These are phyloP conservation scores for Erigeron philadelphicus DNA, from an alignment of 140 eudicot genomes.

Conservation along the genomic window DNA sequence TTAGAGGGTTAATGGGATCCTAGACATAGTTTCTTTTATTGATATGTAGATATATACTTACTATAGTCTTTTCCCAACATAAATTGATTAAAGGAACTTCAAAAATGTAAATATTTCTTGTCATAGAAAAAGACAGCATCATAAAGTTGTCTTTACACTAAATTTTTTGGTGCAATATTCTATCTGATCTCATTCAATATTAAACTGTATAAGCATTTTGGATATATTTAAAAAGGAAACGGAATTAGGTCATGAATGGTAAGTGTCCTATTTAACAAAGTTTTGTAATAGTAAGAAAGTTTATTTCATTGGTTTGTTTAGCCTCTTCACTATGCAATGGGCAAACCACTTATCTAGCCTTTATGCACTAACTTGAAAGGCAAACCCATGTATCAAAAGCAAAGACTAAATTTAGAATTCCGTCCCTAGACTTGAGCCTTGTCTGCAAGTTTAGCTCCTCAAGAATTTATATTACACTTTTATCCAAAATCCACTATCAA, in stretches of 20 bases:
- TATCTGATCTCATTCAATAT: slow-evolving; percentile 30
- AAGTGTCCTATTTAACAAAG: slow-evolving; percentile 25
- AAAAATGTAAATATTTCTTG: slow-evolving; percentile 17
- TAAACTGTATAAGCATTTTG: slow-evolving; percentile 1
- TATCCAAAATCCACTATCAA: neutral
- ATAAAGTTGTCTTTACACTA: slow-evolving; percentile 32
- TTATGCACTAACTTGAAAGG: slow-evolving; percentile 49
- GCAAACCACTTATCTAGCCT: slow-evolving; percentile 49
- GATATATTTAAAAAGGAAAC: slow-evolving; percentile 3
- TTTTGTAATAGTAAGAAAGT: slow-evolving; percentile 2
- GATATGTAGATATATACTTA: neutral
- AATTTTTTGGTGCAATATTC: slow-evolving; percentile 27
- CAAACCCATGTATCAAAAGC: slow-evolving; percentile 46
- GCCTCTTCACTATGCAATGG: slow-evolving; percentile 39
- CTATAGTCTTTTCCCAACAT: slow-evolving; percentile 15
- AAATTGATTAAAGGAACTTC: slow-evolving; percentile 16
- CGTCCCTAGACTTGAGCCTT: neutral
- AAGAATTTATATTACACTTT: slow-evolving; percentile 8
- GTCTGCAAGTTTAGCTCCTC: slow-evolving; percentile 5
- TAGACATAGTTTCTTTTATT: slow-evolving; percentile 3
- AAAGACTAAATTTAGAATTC: neutral
- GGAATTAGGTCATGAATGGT: slow-evolving; percentile 47
- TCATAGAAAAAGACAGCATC: slow-evolving; percentile 33
- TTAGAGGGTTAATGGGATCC: slow-evolving; percentile 25
- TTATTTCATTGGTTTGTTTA: slow-evolving; percentile 31